These are phyloP conservation scores for Conringia planisiliqua DNA, from an alignment of 345 rosid species.

Conservation along the genomic window DNA sequence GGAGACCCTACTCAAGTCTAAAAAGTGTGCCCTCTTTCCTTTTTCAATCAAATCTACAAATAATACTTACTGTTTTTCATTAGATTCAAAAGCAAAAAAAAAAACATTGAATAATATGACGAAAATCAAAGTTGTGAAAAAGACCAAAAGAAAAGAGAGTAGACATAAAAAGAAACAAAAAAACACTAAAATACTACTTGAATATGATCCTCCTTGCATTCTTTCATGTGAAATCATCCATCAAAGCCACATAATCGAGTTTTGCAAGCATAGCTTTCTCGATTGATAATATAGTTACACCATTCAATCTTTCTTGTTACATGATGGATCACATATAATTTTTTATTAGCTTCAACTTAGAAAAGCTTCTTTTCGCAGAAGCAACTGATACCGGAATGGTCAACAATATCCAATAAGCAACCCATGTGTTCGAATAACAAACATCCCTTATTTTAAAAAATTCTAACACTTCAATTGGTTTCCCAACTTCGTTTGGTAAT, in stretches of 20 bases:
- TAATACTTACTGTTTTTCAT: no score
- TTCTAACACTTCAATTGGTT: not conserved
- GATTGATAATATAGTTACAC: not conserved
- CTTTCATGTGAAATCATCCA: not conserved
- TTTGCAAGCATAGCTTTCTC: not conserved
- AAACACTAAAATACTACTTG: not conserved
- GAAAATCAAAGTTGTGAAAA: no score
- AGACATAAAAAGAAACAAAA: no score
- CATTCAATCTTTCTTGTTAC: not conserved
- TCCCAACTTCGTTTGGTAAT: not conserved
- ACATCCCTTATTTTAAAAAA: not conserved
- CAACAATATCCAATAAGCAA: not conserved
- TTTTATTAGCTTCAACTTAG: not conserved
- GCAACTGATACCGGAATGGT: not conserved
- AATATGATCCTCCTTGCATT: not conserved
- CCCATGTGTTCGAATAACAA: not conserved
- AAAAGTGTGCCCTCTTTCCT: no score
- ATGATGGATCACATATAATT: not conserved
- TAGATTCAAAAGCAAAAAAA: no score
- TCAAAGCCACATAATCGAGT: not conserved
- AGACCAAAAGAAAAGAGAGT: no score
- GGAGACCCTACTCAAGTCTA: no score
- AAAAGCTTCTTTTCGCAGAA: not conserved
- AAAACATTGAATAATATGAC: no score
- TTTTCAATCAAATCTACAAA: no score